These are phyloP conservation scores for Exophiala sp. DNA, from an alignment of 2,329 filamentous ascomycete species.

Conservation along the genomic window DNA sequence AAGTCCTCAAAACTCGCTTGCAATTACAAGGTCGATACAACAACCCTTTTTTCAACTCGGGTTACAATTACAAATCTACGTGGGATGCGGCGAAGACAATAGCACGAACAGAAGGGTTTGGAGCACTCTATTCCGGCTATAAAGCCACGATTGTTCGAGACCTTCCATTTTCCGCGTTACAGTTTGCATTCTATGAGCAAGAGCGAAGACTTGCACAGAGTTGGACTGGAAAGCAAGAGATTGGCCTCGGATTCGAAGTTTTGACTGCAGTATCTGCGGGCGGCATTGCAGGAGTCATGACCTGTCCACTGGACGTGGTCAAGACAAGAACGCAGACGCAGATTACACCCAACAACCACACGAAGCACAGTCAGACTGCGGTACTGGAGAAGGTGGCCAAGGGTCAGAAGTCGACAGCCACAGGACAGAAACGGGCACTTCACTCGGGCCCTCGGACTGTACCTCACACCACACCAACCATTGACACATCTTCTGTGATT, in stretches of 20 bases:
- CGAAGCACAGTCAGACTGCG: slow-evolving; percentile 28
- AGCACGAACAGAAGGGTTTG: slow-evolving; percentile 72
- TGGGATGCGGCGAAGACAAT: slow-evolving; percentile 83
- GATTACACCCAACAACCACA: slow-evolving; percentile 54
- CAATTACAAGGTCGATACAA: slow-evolving; percentile 94
- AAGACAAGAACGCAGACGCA: slow-evolving; percentile 97
- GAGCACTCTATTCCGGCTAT: slow-evolving; percentile 92
- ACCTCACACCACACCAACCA: slow-evolving; percentile 70
- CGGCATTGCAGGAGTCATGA: slow-evolving; percentile 88
- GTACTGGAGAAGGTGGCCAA: slow-evolving; percentile 25
- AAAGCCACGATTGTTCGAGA: slow-evolving; percentile 93
- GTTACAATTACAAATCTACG: slow-evolving; percentile 92
- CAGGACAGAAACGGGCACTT: slow-evolving; percentile 29
- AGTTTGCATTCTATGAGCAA: slow-evolving; percentile 98
- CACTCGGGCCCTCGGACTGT: slow-evolving; percentile 49
- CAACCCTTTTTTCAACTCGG: slow-evolving; percentile 88
- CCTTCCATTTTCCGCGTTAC: slow-evolving; percentile 89
- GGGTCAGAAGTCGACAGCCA: slow-evolving; percentile 11
- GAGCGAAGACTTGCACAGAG: slow-evolving; percentile 76
- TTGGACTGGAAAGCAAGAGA: slow-evolving; percentile 76
- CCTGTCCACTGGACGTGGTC: slow-evolving; percentile 93
- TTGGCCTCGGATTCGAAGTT: slow-evolving; percentile 80
- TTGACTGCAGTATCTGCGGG: slow-evolving; percentile 85
- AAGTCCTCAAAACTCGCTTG: slow-evolving; percentile 94
- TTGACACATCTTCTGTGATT: slow-evolving; percentile 86